Evolutionary conservation across 2,329 filamentous ascomycete genomes (phyloP).

Genomic region (Ascochyta pisi): DNA sequence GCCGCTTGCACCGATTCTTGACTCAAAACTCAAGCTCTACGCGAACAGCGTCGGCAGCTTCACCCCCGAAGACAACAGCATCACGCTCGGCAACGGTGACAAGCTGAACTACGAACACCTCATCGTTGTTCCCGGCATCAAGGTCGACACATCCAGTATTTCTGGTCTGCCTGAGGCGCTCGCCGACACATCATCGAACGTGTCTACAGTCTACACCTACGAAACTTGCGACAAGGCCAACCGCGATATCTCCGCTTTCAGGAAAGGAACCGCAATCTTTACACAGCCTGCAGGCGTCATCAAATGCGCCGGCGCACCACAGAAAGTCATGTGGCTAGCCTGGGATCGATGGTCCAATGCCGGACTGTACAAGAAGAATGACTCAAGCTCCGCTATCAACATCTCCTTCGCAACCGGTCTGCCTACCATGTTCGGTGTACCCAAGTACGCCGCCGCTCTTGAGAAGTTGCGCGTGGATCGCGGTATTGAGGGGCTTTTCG

Average conservation of each 20-base stretch:
- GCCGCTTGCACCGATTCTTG: slow-evolving; percentile 60
- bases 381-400: slow-evolving; percentile 40
- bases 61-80: slow-evolving; percentile 61
- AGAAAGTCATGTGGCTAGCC: slow-evolving; percentile 54
- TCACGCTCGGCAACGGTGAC: slow-evolving; percentile 64
- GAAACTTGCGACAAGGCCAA: slow-evolving; percentile 49
- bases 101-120: slow-evolving; percentile 69
- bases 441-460: slow-evolving; percentile 48
- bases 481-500: slow-evolving; percentile 49
- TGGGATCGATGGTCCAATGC: slow-evolving; percentile 48
- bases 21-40: slow-evolving; percentile 69
- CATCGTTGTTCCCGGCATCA: slow-evolving; percentile 62
- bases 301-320: slow-evolving; percentile 51
- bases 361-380: slow-evolving; percentile 41
- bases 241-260: slow-evolving; percentile 40
- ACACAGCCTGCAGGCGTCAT: slow-evolving; percentile 50
- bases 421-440: slow-evolving; percentile 51
- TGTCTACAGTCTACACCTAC: slow-evolving; percentile 50
- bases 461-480: slow-evolving; percentile 46
- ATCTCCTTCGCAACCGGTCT: slow-evolving; percentile 50
- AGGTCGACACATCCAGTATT: slow-evolving; percentile 39
- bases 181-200: slow-evolving; percentile 39
- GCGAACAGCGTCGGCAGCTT: slow-evolving; percentile 59
- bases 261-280: slow-evolving; percentile 48
- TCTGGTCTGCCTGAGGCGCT: slow-evolving; percentile 47